Evolutionary conservation across 208 protist genomes (phyloP).

Genomic region (Crithidia brevicula): DNA sequence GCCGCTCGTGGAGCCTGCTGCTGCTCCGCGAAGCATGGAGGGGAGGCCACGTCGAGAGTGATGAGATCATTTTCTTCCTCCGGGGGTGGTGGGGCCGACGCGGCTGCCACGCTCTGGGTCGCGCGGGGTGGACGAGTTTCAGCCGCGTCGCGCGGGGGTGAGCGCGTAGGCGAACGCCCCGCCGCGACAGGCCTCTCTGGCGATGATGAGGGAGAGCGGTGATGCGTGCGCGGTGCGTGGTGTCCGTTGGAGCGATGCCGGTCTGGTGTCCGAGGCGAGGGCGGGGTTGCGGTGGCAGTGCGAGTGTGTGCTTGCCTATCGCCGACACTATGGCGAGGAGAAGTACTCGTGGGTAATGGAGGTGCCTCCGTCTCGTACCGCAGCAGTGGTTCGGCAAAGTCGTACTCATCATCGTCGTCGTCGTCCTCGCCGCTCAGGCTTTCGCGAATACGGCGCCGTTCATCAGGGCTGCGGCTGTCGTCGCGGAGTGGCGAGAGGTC

Average conservation of each 20-base stretch:
- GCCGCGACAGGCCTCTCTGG: neutral
- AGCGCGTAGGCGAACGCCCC: conserved; percentile 6
- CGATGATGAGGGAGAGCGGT: neutral
- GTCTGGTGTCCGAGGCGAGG: neutral
- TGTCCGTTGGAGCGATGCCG: neutral
- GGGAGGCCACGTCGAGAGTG: conserved; percentile 13
- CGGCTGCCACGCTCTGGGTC: neutral
- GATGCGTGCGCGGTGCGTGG: too few relatives aligned
- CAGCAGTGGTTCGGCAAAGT: conserved; percentile 38
- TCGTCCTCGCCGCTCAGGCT: conserved; percentile 3
- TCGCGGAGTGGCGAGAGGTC: conserved; percentile 14
- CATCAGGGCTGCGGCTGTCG: conserved; percentile 10
- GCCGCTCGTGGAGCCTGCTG: conserved; percentile 2
- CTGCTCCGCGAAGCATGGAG: neutral
- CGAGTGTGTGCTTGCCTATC: too few relatives aligned
- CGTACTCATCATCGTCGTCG: conserved; percentile 36
- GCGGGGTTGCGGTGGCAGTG: neutral
- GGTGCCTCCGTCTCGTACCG: conserved; percentile 25
- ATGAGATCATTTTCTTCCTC: conserved; percentile 29
- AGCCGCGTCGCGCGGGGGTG: conserved; percentile 1
- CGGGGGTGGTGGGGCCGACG: conserved; percentile 24
- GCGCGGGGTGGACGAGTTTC: neutral
- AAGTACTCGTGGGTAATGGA: neutral
- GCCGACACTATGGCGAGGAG: too few relatives aligned
- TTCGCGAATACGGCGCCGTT: neutral